A percentile compares a stretch with the other conserved stretches of the same genome.
Evolutionary conservation across 768 basidiomycete species (phyloP).

Genomic region (Termitomyces sp.): DNA sequence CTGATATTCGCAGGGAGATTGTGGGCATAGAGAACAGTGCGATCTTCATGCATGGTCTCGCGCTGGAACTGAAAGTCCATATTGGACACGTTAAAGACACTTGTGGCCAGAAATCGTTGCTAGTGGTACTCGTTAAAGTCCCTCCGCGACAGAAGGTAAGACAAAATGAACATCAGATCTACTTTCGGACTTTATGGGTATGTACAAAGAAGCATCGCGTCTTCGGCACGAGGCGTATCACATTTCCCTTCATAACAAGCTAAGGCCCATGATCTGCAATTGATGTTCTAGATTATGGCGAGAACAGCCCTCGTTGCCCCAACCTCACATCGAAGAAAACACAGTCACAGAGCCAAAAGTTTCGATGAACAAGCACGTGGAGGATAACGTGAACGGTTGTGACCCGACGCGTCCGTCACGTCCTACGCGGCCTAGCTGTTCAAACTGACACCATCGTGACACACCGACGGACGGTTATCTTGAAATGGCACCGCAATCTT

Average conservation of each 20-base stretch:
- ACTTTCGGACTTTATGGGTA: not conserved
- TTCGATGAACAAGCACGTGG: too few species aligned
- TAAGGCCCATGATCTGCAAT: too few species aligned
- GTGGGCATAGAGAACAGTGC: not conserved
- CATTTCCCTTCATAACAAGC: not conserved
- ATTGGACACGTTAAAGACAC: not conserved
- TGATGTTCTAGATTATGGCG: not conserved
- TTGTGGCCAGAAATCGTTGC: not conserved
- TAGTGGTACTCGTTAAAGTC: not conserved
- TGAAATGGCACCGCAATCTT: not conserved
- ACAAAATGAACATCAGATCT: not conserved
- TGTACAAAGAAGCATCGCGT: not conserved
- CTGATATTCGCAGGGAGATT: not conserved
- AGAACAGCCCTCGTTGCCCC: not conserved
- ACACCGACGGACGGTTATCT: too few species aligned
- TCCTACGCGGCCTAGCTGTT: not conserved
- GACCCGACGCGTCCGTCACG: not conserved
- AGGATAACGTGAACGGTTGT: too few species aligned
- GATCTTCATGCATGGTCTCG: slow-evolving; percentile 1
- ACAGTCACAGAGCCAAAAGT: too few species aligned
- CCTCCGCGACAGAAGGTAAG: not conserved
- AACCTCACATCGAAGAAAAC: not conserved
- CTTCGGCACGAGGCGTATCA: not conserved
- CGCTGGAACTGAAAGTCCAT: not conserved
- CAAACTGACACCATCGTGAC: too few species aligned